These are phyloP conservation scores for Helotiales sp. DNA, from an alignment of 2,329 filamentous ascomycete species.

Conservation along the genomic window DNA sequence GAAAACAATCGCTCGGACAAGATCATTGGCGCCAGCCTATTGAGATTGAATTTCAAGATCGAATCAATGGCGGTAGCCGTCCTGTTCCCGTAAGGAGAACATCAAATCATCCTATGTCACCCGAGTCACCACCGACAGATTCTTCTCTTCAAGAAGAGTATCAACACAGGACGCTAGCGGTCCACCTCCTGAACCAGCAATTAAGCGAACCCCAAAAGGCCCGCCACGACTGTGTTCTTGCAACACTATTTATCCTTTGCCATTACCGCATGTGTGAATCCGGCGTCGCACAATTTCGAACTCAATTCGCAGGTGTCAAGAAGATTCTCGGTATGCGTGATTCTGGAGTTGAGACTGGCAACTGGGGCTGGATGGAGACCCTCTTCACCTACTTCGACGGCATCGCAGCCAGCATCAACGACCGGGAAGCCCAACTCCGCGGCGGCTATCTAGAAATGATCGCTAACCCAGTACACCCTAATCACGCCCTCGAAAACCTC, in stretches of 20 bases:
- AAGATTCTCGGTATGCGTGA: conserved; percentile 83
- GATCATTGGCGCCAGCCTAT: conserved; percentile 52
- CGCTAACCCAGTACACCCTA: conserved; percentile 64
- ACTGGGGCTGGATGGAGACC: conserved; percentile 88
- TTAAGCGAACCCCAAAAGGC: conserved; percentile 77
- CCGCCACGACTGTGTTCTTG: conserved; percentile 84
- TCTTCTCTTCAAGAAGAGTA: conserved; percentile 76
- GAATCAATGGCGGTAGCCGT: conserved; percentile 35
- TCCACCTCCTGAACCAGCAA: conserved; percentile 82
- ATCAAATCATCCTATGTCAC: conserved; percentile 40
- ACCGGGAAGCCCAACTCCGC: conserved; percentile 82
- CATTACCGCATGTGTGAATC: conserved; percentile 94
- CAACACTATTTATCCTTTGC: conserved; percentile 84
- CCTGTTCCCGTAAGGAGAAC: conserved; percentile 32
- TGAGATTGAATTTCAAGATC: conserved; percentile 42
- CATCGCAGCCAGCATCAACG: conserved; percentile 89
- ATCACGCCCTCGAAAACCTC: conserved; percentile 72
- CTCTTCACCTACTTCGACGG: conserved; percentile 96
- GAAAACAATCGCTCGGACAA: conserved; percentile 66
- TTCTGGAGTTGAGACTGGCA: conserved; percentile 61
- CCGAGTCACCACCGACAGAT: conserved; percentile 52
- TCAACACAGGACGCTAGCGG: conserved; percentile 80
- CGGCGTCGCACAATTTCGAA: conserved; percentile 90
- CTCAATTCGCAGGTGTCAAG: conserved; percentile 90
- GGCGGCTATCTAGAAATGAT: conserved; percentile 67